Base-by-base conservation (phyloP, 2,329 filamentous ascomycete genomes). In the Xylariaceae sp. region DNA sequence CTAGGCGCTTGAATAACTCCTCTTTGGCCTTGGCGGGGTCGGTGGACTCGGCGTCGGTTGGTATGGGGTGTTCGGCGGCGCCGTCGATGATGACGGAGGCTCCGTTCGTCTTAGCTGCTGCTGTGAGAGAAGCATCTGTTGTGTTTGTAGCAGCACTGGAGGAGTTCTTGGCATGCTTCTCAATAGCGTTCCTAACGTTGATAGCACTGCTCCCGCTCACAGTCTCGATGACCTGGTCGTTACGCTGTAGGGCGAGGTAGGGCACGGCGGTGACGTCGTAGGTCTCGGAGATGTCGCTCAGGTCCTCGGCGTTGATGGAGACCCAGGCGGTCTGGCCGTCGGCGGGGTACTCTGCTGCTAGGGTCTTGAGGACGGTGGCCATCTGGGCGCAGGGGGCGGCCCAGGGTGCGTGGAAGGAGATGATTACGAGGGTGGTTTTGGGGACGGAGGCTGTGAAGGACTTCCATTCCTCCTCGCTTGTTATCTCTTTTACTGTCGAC, bases 331-430 rank as follows among this genome's bases (percentile, higher is more conserved):
- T 86, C 45, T 73, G 14, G 76, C 75, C 34, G 54, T 79, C 75
- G 59, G 79, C 75, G 50, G 88, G 82, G 70, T 95, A 95, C 65
- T 91, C 89, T 61, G 83, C 82, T 54, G 92, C 91, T 55, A 98
- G 86, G 19, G 89, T 86, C 62, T 80, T 77, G 54, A 98, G 81
- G 57, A 97, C 86, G 40, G 83, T 86, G 56, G 80, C 82, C 91
- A 97, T 97, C 70, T 96, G 90, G 53, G 87, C 83, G 75, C 93
- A 97, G 37, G 93, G 93, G 48, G 90, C 90, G 22, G 93, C 93
- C 93, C 93, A 98, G 55, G 91, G 87, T 17, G 93, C 90, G 67
- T 97, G 87, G 76, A 98, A 98, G 66, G 91, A 96, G 63, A 95
- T 81, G 62, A 96, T 77, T 52, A 92, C 76, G 49, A 96, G 80